These are phyloP conservation scores for Corylus avellana DNA, from an alignment of 306 rosid species.

Conservation along the genomic window DNA sequence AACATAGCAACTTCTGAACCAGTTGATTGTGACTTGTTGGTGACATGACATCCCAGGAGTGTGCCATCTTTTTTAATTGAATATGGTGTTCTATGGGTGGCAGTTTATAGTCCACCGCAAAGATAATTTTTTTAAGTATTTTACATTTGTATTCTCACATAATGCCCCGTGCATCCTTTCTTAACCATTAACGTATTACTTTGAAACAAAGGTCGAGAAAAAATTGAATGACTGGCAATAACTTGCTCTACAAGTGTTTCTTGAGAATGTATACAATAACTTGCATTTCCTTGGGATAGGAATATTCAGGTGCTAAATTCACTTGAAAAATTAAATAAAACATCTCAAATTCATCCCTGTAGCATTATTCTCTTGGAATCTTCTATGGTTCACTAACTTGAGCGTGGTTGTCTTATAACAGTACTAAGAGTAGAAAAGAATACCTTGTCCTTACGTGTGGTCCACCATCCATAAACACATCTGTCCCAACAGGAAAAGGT, in stretches of 20 bases:
- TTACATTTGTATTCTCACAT: not conserved
- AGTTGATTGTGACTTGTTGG: not conserved
- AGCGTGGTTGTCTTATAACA: slow-evolving; percentile 34
- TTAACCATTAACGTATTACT: not conserved
- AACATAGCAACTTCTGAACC: not conserved
- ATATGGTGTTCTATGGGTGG: not conserved
- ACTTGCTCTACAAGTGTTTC: not conserved
- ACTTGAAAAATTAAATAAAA: not conserved
- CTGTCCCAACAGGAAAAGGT: slow-evolving; percentile 48
- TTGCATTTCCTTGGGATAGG: not conserved
- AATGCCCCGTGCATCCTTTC: not conserved
- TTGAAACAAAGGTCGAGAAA: not conserved
- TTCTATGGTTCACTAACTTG: slow-evolving; percentile 26
- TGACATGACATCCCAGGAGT: not conserved
- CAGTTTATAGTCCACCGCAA: not conserved
- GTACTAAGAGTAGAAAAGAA: slow-evolving; percentile 85
- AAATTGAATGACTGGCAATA: not conserved
- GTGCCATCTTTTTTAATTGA: not conserved
- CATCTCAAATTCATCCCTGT: not conserved
- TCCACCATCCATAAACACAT: slow-evolving; percentile 48
- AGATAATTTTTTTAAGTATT: not conserved
- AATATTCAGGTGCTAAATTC: not conserved
- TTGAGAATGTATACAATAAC: not conserved
- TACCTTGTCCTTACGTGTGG: slow-evolving; percentile 88
- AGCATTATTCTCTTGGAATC: slow-evolving; percentile 15